These are phyloP conservation scores for Theileria sp. DNA, from an alignment of 169 alveolate species.

Conservation along the genomic window DNA sequence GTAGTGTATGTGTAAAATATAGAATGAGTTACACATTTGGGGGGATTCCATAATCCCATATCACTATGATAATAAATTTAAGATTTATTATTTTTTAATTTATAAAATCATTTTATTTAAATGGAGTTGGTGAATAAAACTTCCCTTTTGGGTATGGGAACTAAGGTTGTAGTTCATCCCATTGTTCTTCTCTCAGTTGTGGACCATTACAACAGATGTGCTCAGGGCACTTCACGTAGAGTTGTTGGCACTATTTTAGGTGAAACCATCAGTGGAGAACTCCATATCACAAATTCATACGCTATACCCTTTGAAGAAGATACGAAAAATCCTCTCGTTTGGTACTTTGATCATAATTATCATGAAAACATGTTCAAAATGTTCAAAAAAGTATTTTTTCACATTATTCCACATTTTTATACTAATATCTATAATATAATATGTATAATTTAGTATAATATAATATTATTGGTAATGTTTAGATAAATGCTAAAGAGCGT, in stretches of 20 bases:
- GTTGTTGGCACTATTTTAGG: conserved; percentile 99
- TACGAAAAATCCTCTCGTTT: conserved; percentile 93
- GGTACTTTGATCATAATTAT: conserved; percentile 97
- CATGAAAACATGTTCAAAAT: conserved; percentile 94
- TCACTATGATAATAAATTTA: neutral
- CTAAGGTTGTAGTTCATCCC: conserved; percentile 91
- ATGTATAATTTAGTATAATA: neutral
- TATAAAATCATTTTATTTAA: conserved; percentile 53
- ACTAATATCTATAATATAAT: neutral
- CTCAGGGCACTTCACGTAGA: conserved; percentile 92
- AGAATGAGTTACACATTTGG: conserved; percentile 31
- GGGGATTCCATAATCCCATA: conserved; percentile 3
- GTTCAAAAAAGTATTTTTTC: conserved; percentile 89
- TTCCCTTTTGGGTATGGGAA: conserved; percentile 50
- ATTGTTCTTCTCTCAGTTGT: conserved; percentile 95
- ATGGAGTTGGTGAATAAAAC: conserved; percentile 55
- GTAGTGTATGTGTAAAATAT: neutral
- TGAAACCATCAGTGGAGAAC: conserved; percentile 79
- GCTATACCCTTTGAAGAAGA: conserved; percentile 99
- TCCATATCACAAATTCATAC: conserved; percentile 96
- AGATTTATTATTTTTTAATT: conserved; percentile 15
- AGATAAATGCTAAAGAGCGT: conserved; percentile 89
- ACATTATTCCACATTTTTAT: neutral
- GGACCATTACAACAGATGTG: conserved; percentile 97
- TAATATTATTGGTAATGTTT: neutral